Evolutionary conservation across 2,329 filamentous ascomycete genomes (phyloP).

Genomic region (Colletotrichum tofieldiae): DNA sequence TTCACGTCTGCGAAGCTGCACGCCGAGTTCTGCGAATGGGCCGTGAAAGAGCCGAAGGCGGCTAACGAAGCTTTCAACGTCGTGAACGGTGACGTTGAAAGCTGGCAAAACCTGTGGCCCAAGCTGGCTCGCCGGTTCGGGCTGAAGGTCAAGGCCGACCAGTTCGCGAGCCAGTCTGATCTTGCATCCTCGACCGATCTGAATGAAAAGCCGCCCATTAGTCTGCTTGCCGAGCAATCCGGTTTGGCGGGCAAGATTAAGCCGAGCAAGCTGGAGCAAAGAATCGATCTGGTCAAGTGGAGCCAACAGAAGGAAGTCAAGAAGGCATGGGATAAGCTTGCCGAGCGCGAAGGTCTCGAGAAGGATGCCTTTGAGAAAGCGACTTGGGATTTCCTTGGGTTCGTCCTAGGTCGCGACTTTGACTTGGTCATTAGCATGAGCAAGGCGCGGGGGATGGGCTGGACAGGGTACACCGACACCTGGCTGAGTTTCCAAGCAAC

Average conservation of each 20-base stretch:
- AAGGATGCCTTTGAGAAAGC: constrained; percentile 57
- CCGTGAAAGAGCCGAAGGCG: constrained; percentile 47
- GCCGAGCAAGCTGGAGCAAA: constrained; percentile 54
- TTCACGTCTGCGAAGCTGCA: constrained; percentile 53
- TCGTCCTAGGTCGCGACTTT: constrained; percentile 59
- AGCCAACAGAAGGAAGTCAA: constrained; percentile 55
- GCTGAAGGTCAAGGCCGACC: constrained; percentile 50
- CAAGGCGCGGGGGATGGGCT: constrained; percentile 61
- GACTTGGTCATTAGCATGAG: constrained; percentile 59
- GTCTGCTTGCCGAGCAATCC: constrained; percentile 48
- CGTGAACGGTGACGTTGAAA: constrained; percentile 9
- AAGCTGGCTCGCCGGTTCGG: constrained; percentile 55
- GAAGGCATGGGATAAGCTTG: constrained; percentile 56
- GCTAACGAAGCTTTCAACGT: constrained; percentile 60
- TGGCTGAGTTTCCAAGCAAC: constrained; percentile 49
- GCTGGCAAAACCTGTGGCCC: constrained; percentile 51
- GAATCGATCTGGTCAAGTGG: constrained; percentile 60
- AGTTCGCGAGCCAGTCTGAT: constrained; percentile 46
- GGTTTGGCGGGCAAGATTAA: constrained; percentile 48
- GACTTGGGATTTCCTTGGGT: constrained; percentile 60
- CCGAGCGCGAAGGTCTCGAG: constrained; percentile 55
- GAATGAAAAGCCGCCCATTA: constrained; percentile 50
- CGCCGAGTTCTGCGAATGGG: constrained; percentile 56
- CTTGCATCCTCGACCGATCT: constrained; percentile 44
- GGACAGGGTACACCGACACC: constrained; percentile 55